Percentiles rank a stretch among this genome's conserved stretches.
These are phyloP conservation scores for Picocystis sp. DNA, from an alignment of 163 green algal species.

Conservation along the genomic window DNA sequence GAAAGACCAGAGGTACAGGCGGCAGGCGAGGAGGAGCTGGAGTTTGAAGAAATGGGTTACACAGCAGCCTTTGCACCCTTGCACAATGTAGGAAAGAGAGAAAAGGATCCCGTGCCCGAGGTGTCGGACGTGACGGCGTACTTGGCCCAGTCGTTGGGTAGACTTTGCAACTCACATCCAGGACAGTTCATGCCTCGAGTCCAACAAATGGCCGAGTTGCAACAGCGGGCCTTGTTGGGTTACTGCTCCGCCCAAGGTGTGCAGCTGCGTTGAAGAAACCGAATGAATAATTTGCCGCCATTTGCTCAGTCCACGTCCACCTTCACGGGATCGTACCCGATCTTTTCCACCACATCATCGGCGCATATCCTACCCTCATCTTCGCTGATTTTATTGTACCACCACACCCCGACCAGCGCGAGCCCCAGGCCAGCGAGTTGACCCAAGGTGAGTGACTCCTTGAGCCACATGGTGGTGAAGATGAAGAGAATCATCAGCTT, in stretches of 20 bases:
- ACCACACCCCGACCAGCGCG: too few species aligned
- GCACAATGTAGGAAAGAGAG: slow-evolving; percentile 14
- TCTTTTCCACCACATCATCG: too few species aligned
- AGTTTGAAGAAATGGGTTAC: slow-evolving; percentile 23
- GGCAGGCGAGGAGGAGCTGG: slow-evolving; percentile 8
- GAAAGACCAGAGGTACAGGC: slow-evolving; percentile 11
- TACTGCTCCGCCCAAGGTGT: neutral
- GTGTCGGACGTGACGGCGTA: slow-evolving; percentile 8
- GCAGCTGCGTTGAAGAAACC: neutral
- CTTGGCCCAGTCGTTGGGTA: slow-evolving; percentile 2
- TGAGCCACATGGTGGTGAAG: too few species aligned
- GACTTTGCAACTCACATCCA: neutral
- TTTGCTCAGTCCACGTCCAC: neutral
- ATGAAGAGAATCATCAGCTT: too few species aligned
- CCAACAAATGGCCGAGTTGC: neutral
- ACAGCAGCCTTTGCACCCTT: slow-evolving; percentile 19
- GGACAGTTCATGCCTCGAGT: neutral
- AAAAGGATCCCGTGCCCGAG: slow-evolving; percentile 20
- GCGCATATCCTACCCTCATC: too few species aligned
- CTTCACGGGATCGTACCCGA: neutral
- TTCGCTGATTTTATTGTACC: too few species aligned
- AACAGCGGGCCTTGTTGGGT: neutral
- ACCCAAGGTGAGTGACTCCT: too few species aligned
- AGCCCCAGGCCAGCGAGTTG: too few species aligned
- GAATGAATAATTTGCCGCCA: neutral